phyloP scores from a whole-genome alignment of 306 rosid species.

The Chamaecrista fasciculata region DNA sequence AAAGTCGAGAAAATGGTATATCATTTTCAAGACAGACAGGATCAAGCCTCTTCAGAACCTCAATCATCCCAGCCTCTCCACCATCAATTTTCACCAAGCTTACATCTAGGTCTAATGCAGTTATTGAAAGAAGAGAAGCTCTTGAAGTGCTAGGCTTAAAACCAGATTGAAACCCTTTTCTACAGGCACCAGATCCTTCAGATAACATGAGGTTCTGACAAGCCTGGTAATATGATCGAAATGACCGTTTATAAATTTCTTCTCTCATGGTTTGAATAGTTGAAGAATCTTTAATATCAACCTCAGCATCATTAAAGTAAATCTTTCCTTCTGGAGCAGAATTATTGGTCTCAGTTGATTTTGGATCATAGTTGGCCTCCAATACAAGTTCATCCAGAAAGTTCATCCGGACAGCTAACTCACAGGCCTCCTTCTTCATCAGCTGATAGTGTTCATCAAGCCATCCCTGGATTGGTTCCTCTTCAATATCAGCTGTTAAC shows the following conservation, averaged over 20 bases:
- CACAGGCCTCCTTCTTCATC: slow-evolving; percentile 90
- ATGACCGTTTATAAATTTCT: slow-evolving; percentile 73
- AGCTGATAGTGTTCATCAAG: slow-evolving; percentile 93
- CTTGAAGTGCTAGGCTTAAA: slow-evolving; percentile 81
- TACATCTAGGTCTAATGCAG: slow-evolving; percentile 72
- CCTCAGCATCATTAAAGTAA: slow-evolving; percentile 58
- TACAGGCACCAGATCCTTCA: slow-evolving; percentile 89
- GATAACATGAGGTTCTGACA: slow-evolving; percentile 69
- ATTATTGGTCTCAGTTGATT: slow-evolving; percentile 50
- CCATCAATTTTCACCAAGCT: slow-evolving; percentile 86
- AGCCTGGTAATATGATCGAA: slow-evolving; percentile 82
- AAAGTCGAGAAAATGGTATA: slow-evolving; percentile 87
- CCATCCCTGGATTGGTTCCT: slow-evolving; percentile 98
- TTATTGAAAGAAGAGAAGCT: slow-evolving; percentile 77
- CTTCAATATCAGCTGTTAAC: slow-evolving; percentile 89
- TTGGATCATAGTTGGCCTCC: slow-evolving; percentile 54
- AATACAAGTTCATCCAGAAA: slow-evolving; percentile 69
- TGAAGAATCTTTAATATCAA: slow-evolving; percentile 67
- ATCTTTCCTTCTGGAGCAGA: slow-evolving; percentile 60
- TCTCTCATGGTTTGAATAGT: slow-evolving; percentile 54
- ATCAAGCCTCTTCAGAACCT: slow-evolving; percentile 79
- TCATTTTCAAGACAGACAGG: slow-evolving; percentile 74
- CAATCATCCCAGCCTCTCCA: slow-evolving; percentile 90
- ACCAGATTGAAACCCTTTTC: slow-evolving; percentile 85
- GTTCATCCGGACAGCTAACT: slow-evolving; percentile 79